Evolutionary conservation across 208 protist species (phyloP).

Genomic region (Leptomonas pyrrhocoris): DNA sequence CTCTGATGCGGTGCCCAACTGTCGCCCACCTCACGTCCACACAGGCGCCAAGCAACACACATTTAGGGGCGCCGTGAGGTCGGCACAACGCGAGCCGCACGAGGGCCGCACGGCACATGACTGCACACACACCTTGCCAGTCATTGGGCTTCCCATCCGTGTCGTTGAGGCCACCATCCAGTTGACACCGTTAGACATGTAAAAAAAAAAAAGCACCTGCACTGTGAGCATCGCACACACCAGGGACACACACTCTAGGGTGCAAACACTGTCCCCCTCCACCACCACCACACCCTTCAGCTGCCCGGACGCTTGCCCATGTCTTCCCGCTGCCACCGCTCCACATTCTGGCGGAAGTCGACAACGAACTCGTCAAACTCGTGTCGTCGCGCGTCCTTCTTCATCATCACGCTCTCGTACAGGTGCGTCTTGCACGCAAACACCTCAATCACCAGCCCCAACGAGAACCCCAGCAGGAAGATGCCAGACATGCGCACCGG

Average conservation of each 20-base stretch:
- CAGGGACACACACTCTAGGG: neutral
- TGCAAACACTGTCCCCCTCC: neutral
- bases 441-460: slow-evolving; percentile 67
- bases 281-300: neutral
- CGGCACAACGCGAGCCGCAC: too few relatives aligned
- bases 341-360: slow-evolving; percentile 72
- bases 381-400: slow-evolving; percentile 78
- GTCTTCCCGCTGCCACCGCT: slow-evolving; percentile 76
- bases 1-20: neutral
- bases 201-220: too few relatives aligned
- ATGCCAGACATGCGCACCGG: slow-evolving; percentile 59
- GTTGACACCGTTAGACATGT: too few relatives aligned
- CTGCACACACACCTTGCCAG: too few relatives aligned
- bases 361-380: slow-evolving; percentile 86
- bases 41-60: too few relatives aligned
- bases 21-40: neutral
- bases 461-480: slow-evolving; percentile 56
- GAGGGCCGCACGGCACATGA: too few relatives aligned
- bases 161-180: too few relatives aligned
- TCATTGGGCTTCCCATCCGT: too few relatives aligned
- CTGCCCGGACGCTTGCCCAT: slow-evolving; percentile 33
- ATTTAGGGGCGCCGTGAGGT: too few relatives aligned
- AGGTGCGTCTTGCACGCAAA: slow-evolving; percentile 85
- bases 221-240: neutral
- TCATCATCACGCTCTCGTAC: slow-evolving; percentile 82